Evolutionary conservation across 345 rosid genomes (phyloP).

Genomic region (Firmiana major): DNA sequence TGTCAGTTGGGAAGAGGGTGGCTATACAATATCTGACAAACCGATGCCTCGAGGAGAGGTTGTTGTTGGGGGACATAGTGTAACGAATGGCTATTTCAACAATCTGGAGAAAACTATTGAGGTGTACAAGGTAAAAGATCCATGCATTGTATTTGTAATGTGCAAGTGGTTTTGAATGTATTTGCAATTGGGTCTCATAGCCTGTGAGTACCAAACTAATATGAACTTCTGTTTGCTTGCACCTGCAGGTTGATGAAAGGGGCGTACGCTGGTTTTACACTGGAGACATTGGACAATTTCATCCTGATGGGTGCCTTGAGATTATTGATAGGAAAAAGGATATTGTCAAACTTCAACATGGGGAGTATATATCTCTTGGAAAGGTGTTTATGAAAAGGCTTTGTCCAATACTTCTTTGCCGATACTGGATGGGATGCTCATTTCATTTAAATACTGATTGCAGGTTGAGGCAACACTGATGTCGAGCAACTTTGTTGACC

Average conservation of each 20-base stretch:
- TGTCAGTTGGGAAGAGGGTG: slow-evolving; percentile 90
- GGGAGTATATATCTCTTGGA: slow-evolving; percentile 86
- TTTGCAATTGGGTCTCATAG: background rate
- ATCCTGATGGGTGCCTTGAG: slow-evolving; percentile 90
- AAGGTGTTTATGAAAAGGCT: slow-evolving; percentile 45
- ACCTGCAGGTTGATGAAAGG: slow-evolving; percentile 72
- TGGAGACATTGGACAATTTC: slow-evolving; percentile 82
- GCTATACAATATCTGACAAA: slow-evolving; percentile 57
- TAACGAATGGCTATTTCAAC: slow-evolving; percentile 79
- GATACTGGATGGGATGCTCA: background rate
- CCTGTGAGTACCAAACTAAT: background rate
- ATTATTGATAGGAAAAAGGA: slow-evolving; percentile 92
- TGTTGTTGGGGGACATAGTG: slow-evolving; percentile 75
- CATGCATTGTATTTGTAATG: background rate
- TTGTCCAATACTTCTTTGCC: background rate
- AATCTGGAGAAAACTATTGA: slow-evolving; percentile 70
- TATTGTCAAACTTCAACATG: slow-evolving; percentile 92
- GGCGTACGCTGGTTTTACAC: slow-evolving; percentile 86
- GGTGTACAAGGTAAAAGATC: slow-evolving; percentile 64
- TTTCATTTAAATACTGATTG: slow-evolving; percentile 14
- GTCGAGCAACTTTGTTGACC: slow-evolving; percentile 56
- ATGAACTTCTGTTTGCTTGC: slow-evolving; percentile 13
- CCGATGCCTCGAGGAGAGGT: slow-evolving; percentile 97
- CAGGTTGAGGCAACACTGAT: slow-evolving; percentile 81
- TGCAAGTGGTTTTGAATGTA: background rate